These are phyloP conservation scores for Phytopythium chamaehyphon DNA, from an alignment of 352 stramenopile genomes.

Conservation along the genomic window DNA sequence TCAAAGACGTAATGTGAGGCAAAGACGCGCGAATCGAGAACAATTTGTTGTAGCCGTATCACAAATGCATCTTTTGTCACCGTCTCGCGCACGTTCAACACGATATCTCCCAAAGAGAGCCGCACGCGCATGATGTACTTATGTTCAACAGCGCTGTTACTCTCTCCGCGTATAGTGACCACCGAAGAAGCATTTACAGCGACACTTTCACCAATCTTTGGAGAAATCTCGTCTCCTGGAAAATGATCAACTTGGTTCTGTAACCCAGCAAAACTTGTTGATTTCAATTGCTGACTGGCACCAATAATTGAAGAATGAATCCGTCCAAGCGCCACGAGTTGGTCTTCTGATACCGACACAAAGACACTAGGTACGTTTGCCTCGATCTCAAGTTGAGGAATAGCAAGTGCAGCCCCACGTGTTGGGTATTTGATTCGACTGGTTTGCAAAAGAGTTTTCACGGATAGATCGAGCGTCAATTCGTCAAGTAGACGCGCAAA, in stretches of 20 bases:
- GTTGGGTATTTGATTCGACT: conserved; percentile 8
- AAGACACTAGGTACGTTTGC: conserved; percentile 37
- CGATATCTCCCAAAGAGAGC: conserved; percentile 44
- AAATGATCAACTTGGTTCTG: neutral
- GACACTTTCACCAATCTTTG: neutral
- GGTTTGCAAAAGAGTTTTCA: conserved; percentile 29
- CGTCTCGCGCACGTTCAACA: conserved; percentile 51
- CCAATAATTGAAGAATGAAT: conserved; percentile 40
- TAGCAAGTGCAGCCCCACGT: neutral
- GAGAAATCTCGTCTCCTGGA: neutral
- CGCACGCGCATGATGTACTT: conserved; percentile 50
- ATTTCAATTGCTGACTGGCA: conserved; percentile 1
- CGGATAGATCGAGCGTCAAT: conserved; percentile 49
- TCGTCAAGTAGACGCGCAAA: conserved; percentile 57
- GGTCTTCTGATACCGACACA: conserved; percentile 45
- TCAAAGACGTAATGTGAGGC: conserved; percentile 43
- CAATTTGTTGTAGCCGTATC: conserved; percentile 39
- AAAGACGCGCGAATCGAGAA: conserved; percentile 41
- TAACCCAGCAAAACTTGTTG: no score
- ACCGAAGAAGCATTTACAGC: no score
- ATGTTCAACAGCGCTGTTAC: conserved; percentile 11
- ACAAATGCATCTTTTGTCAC: conserved; percentile 45
- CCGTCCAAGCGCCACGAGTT: conserved; percentile 40
- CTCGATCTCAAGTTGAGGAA: conserved; percentile 21
- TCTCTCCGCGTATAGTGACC: no score